These are phyloP conservation scores for Lactarius vividus DNA, from an alignment of 768 basidiomycete genomes.

Conservation along the genomic window DNA sequence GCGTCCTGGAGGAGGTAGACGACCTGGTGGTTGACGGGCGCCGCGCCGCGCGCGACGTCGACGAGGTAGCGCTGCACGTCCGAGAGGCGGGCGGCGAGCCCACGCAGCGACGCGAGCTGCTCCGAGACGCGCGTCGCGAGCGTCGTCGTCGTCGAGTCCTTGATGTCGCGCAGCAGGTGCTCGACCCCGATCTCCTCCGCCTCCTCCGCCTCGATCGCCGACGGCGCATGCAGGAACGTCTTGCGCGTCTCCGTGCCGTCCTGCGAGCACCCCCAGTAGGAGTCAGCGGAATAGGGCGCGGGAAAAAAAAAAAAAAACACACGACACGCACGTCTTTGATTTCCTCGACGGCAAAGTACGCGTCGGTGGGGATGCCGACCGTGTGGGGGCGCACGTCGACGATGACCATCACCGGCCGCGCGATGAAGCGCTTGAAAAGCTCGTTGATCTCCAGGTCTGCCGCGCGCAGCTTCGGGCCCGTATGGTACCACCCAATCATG, in stretches of 20 bases:
- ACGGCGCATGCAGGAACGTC: constrained; percentile 88
- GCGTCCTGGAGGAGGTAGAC: constrained; percentile 95
- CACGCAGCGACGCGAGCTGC: constrained; percentile 87
- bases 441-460: constrained; percentile 99
- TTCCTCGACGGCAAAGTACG: constrained; percentile 97
- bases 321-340: constrained; percentile 93
- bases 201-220: constrained; percentile 59
- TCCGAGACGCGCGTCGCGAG: constrained; percentile 90
- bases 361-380: constrained; percentile 94
- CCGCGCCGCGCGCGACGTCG: constrained; percentile 70
- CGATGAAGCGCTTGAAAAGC: constrained; percentile 87
- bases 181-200: constrained; percentile 94
- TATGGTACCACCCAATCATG: constrained; percentile 99
- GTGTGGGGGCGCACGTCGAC: constrained; percentile 93
- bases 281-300: neutral
- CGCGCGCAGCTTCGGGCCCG: constrained; percentile 91
- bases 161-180: constrained; percentile 94
- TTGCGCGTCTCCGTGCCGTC: constrained; percentile 85
- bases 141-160: constrained; percentile 92
- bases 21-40: constrained; percentile 96
- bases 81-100: constrained; percentile 77
- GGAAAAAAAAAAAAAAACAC: no score
- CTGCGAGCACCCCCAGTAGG: constrained; percentile 40
- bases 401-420: constrained; percentile 95
- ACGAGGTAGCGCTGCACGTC: constrained; percentile 89